Evolutionary conservation across 2,329 filamentous ascomycete genomes (phyloP).

Genomic region (Aspergillus fumigatus): DNA sequence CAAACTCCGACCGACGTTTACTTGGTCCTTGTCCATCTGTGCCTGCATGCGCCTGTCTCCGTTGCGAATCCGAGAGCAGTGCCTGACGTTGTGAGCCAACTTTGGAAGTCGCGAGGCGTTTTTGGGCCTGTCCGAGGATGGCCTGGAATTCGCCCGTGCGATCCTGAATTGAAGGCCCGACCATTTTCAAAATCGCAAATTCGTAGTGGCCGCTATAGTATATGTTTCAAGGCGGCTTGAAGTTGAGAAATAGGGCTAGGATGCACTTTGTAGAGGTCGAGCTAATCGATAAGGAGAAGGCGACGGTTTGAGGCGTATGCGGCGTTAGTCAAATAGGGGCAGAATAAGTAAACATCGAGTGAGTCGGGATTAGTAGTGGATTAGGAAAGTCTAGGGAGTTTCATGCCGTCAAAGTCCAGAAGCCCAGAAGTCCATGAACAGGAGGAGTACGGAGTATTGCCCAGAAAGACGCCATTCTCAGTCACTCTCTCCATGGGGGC

Average conservation of each 20-base stretch:
- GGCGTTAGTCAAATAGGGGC: neutral
- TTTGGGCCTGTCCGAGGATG: conserved; percentile 81
- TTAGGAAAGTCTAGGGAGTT: neutral
- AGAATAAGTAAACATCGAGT: neutral
- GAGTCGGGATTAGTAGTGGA: neutral
- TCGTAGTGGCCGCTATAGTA: neutral
- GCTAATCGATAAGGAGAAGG: conserved; percentile 33
- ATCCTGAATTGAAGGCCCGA: conserved; percentile 78
- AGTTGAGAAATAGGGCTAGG: neutral
- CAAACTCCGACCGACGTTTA: conserved; percentile 76
- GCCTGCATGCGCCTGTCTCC: conserved; percentile 54
- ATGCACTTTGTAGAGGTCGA: conserved; percentile 1
- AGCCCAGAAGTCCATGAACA: neutral
- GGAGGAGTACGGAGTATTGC: neutral
- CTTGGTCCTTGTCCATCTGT: conserved; percentile 47
- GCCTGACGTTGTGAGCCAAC: conserved; percentile 74
- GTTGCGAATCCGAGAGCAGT: conserved; percentile 68
- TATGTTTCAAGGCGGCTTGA: neutral
- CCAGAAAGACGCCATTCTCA: conserved; percentile 8
- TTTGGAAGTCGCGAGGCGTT: conserved; percentile 71
- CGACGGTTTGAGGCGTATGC: conserved; percentile 20
- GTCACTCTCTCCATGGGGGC: neutral
- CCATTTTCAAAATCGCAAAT: conserved; percentile 38
- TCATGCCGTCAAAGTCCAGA: neutral
- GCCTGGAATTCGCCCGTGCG: conserved; percentile 92